Percentiles rank a stretch among this genome's conserved stretches.
Evolutionary conservation across 768 basidiomycete species (phyloP).

Genomic region (Kwoniella sp.): DNA sequence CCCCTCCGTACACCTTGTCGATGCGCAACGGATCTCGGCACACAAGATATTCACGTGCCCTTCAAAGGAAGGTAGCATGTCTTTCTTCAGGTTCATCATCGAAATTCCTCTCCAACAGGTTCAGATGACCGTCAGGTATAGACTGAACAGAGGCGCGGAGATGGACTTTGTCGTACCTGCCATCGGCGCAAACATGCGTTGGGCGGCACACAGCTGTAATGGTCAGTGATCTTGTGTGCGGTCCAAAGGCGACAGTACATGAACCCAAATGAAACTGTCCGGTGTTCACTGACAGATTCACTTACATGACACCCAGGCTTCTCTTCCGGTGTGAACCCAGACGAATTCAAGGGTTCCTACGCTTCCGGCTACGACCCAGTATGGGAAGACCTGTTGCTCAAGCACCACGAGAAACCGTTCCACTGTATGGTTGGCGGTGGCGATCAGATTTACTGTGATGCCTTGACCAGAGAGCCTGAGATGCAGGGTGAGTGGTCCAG

Average conservation of each 20-base stretch:
- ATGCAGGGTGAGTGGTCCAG: constrained; percentile 40
- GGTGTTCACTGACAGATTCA: constrained; percentile 1
- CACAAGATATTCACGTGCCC: constrained; percentile 24
- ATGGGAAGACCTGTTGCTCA: constrained; percentile 87
- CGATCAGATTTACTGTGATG: constrained; percentile 75
- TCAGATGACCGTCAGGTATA: constrained; percentile 79
- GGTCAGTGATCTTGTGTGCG: constrained; percentile 35
- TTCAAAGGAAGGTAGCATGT: constrained; percentile 67
- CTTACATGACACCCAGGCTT: constrained; percentile 46
- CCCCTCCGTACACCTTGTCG: constrained; percentile 1
- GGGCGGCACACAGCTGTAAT: constrained; percentile 70
- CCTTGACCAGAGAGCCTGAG: constrained; percentile 71
- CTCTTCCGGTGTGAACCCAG: constrained; percentile 76
- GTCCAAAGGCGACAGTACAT: background rate
- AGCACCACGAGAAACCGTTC: constrained; percentile 78
- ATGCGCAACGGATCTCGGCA: constrained; percentile 18
- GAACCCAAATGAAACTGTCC: too few relatives aligned
- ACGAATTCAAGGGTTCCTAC: constrained; percentile 73
- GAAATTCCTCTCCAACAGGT: constrained; percentile 70
- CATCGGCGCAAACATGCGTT: constrained; percentile 77
- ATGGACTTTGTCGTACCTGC: constrained; percentile 84
- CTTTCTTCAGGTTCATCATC: constrained; percentile 92
- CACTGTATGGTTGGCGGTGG: constrained; percentile 93
- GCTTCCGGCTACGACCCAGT: constrained; percentile 84
- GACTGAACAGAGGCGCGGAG: constrained; percentile 75